A percentile compares a stretch with the other conserved stretches of the same genome.
These are phyloP conservation scores for Rheum nobile DNA, from an alignment of 148 eudicot genomes.

Conservation along the genomic window DNA sequence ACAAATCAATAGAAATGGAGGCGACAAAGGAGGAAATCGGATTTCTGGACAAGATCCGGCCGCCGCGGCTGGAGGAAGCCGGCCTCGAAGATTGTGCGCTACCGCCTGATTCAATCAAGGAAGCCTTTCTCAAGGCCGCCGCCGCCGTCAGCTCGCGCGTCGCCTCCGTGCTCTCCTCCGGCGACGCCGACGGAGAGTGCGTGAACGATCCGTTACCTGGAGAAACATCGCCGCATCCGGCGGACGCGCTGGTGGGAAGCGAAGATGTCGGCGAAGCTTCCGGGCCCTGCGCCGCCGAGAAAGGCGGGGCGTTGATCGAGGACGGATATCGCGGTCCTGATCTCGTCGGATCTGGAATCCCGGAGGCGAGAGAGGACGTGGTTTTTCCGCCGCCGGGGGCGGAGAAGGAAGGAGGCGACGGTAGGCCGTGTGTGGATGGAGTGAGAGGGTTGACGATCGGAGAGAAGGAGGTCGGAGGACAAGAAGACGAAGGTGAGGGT, in stretches of 20 bases:
- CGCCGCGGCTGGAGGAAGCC: slow-evolving; percentile 80
- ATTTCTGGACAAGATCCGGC: slow-evolving; percentile 23
- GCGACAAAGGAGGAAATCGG: slow-evolving; percentile 13
- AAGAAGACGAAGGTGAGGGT: neutral
- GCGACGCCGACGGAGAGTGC: slow-evolving; percentile 1
- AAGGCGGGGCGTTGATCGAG: neutral
- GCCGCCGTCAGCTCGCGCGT: slow-evolving; percentile 40
- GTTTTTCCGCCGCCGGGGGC: neutral
- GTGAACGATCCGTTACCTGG: slow-evolving; percentile 3
- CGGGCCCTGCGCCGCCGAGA: neutral
- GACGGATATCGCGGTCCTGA: neutral
- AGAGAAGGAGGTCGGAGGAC: neutral
- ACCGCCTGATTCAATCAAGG: slow-evolving; percentile 58
- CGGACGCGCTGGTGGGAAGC: neutral
- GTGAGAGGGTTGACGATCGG: neutral
- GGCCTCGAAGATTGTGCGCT: slow-evolving; percentile 89
- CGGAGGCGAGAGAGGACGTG: neutral
- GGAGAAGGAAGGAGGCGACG: neutral
- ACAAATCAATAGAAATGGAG: slow-evolving; percentile 16
- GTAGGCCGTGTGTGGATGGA: neutral
- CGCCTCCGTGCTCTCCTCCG: neutral
- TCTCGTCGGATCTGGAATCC: neutral
- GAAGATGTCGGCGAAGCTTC: neutral
- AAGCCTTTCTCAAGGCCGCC: slow-evolving; percentile 76
- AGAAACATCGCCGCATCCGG: neutral